Conservation (phyloP, 148 eudicot genomes). For the Rhododendron kiyosumense region DNA sequence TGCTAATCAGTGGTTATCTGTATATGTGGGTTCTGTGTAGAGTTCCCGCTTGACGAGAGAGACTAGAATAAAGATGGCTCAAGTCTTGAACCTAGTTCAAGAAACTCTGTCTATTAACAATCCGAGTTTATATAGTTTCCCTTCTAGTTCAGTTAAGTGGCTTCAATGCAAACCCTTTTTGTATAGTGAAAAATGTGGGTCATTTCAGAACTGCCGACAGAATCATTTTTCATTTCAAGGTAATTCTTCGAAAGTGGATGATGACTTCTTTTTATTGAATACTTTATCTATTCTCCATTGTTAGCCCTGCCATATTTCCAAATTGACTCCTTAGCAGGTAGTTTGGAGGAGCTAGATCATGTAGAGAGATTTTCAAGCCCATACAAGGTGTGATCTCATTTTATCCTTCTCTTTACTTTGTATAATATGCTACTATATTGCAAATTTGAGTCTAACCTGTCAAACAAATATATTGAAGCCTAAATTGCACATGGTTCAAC, state of each 20-base stretch:
- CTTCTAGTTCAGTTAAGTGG: background rate
- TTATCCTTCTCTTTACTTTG: background rate
- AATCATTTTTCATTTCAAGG: background rate
- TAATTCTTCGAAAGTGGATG: background rate
- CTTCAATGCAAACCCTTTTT: conserved; percentile 7
- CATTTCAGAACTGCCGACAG: background rate
- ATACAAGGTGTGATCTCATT: conserved; percentile 16
- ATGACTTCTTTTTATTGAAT: background rate
- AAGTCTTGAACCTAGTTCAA: conserved; percentile 13
- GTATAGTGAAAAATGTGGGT: background rate
- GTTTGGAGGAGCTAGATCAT: conserved; percentile 15
- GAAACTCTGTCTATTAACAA: background rate
- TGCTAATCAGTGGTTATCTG: background rate
- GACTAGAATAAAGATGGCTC: conserved; percentile 13
- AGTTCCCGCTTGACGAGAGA: background rate
- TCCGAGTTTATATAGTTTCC: background rate
- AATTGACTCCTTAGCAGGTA: conserved; percentile 4
- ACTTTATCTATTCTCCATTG: background rate
- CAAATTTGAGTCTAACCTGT: background rate
- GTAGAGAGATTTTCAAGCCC: conserved; percentile 5
- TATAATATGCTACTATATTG: background rate
- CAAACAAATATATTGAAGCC: background rate
- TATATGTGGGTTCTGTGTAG: background rate
- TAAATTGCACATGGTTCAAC: background rate
- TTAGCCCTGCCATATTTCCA: background rate